Evolutionary conservation across 192 early-diverging fungal species (phyloP), one percentile per base, ranked within the genome.

Genomic region (Coemansia sp.): DNA sequence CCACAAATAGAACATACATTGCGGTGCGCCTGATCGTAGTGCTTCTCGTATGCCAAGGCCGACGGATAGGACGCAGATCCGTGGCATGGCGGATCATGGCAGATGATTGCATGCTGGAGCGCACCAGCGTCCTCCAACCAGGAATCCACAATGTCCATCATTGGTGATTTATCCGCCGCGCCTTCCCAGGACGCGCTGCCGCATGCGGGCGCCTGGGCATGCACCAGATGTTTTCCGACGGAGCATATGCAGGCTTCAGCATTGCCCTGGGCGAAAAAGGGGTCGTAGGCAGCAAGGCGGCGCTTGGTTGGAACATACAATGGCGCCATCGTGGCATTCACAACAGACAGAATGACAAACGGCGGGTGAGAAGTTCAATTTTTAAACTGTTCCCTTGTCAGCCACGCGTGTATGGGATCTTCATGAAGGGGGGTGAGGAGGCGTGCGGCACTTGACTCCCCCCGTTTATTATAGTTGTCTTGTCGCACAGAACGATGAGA

Each of bases 11-110:
- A 53, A 49, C 73, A 77, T 15, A 15, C 41, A 39, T 77, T 60
- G 20, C 54, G 57, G 60, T 77, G 73, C 52, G 57, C 51, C 52
- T 65, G 61, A 52, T 77, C 67, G 53, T 77, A 77, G 55, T 77
- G 73, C 57, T 36, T 45, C 37, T 77, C 68, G 52, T 45, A 77
- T 2, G 66, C 67, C 26, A 59, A 55, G 12, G 58, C 19, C 9
- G 40, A 63, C 3, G 64, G 71, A 13, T 23, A 64, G 20, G 7
- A 19, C 14, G 45, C 65, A 6, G 61, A 40, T 11, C 65, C 72
- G 45, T 31, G 49, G 61, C 72, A 74, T n/a, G 72, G 72, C 53
- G 65, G 65, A 47, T 65, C 50, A 37, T 62, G 54, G 64, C 70
- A 73, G 42, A 59, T 45, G 49, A 73, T 63, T 14, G 54, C 30